phyloP scores from a whole-genome alignment of 352 stramenopile species.

The Pythium dissotocum region DNA sequence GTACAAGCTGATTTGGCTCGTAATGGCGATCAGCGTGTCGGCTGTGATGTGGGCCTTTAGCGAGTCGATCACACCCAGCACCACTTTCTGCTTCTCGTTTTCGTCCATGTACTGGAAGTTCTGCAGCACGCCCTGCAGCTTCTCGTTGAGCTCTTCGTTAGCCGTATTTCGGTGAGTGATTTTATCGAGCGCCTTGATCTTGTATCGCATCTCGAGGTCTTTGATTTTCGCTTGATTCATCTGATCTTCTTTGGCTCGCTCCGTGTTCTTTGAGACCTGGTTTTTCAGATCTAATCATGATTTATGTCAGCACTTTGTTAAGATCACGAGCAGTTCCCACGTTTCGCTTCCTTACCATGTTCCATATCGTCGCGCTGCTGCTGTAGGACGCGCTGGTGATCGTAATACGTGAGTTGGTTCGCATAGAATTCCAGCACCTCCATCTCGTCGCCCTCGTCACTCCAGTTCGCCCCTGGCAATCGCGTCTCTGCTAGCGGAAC shows the following conservation, averaged over 20 bases:
- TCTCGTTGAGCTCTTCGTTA: conserved; percentile 48
- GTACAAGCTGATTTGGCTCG: conserved; percentile 48
- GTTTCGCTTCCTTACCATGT: conserved; percentile 31
- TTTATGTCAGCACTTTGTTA: background rate
- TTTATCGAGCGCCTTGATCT: conserved; percentile 51
- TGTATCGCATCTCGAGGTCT: conserved; percentile 50
- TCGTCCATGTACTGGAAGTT: conserved; percentile 65
- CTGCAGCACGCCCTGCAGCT: conserved; percentile 49
- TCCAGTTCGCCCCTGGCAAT: background rate
- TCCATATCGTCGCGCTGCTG: conserved; percentile 52
- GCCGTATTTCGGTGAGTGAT: conserved; percentile 50
- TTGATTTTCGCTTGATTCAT: conserved; percentile 40
- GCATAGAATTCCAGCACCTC: conserved; percentile 61
- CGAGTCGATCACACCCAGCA: conserved; percentile 47
- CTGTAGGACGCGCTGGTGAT: conserved; percentile 43
- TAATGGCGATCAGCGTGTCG: conserved; percentile 43
- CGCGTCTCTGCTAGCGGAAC: conserved; percentile 36
- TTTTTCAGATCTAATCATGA: conserved; percentile 39
- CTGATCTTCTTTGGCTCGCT: conserved; percentile 39
- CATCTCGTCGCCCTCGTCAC: conserved; percentile 40
- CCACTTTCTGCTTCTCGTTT: conserved; percentile 53
- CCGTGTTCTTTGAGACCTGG: conserved; percentile 34
- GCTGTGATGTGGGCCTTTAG: conserved; percentile 53
- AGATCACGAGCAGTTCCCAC: background rate
- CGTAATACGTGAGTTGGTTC: conserved; percentile 64